A percentile compares a stretch with the other conserved stretches of the same genome.
Conservation (phyloP, 345 rosid species). For the Eucalyptus cladocalyx region DNA sequence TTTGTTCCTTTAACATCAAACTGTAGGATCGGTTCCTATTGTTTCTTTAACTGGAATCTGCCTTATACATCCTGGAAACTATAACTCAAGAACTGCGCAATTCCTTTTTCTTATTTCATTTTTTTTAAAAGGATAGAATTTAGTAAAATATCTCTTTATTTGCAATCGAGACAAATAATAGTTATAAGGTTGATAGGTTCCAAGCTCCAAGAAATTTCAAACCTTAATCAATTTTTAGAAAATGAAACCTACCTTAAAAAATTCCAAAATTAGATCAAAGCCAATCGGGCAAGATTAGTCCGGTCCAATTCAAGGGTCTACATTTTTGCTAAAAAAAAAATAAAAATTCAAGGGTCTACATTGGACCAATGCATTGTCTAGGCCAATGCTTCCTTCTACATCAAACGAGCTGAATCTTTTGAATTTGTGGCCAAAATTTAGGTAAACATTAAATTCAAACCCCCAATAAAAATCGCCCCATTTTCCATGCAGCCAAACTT, state of each 20-base stretch:
- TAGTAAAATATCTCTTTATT: neutral
- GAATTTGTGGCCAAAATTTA: neutral
- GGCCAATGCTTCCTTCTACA: neutral
- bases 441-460: neutral
- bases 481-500: neutral
- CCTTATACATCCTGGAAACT: too few relatives aligned
- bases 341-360: neutral
- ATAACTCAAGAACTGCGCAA: neutral
- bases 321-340: too few relatives aligned
- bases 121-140: neutral
- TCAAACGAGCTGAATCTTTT: neutral
- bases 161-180: neutral
- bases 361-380: neutral
- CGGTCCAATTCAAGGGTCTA: neutral
- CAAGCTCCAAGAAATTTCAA: neutral
- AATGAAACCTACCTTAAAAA: neutral
- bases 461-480: neutral
- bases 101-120: neutral
- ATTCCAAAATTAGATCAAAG: neutral
- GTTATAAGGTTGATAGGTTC: accelerated
- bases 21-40: accelerated
- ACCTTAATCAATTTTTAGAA: neutral
- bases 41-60: neutral
- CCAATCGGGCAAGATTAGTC: accelerated
- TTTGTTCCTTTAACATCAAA: neutral